A percentile compares a stretch with the other conserved stretches of the same genome.
Evolutionary conservation across 768 basidiomycete genomes (phyloP).

Genomic region (Sporobolomyces roseus): DNA sequence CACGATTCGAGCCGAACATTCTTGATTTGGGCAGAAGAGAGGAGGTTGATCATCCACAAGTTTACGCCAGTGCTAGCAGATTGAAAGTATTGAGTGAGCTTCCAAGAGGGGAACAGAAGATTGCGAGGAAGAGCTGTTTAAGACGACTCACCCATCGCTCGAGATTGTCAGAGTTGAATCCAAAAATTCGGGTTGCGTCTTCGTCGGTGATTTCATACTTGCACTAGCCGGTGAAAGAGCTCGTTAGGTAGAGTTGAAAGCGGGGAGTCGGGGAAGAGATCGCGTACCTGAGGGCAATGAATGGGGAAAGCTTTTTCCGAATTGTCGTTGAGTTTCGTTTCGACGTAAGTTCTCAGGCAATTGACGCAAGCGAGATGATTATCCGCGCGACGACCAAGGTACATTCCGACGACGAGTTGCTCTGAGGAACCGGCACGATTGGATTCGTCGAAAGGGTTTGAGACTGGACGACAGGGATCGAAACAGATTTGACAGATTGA

Average conservation of each 20-base stretch:
- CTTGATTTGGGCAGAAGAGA: slow-evolving; percentile 11
- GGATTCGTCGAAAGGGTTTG: not conserved
- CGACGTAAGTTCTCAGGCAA: not conserved
- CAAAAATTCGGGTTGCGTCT: not conserved
- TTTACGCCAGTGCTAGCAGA: slow-evolving; percentile 18
- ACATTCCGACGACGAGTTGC: not conserved
- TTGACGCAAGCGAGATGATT: not conserved
- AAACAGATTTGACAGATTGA: slow-evolving; percentile 6
- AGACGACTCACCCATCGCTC: slow-evolving; percentile 14
- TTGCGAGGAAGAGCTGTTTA: too few relatives aligned
- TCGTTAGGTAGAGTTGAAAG: not conserved
- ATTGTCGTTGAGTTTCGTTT: not conserved
- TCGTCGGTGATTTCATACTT: not conserved
- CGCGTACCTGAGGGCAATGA: not conserved
- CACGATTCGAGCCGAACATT: not conserved
- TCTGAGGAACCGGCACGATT: not conserved
- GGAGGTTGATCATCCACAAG: not conserved
- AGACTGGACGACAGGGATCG: not conserved
- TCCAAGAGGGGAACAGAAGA: not conserved
- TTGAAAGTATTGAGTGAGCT: too few relatives aligned
- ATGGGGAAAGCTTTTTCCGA: not conserved
- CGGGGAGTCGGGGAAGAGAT: not conserved
- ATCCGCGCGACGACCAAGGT: not conserved
- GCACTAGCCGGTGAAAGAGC: slow-evolving; percentile 6
- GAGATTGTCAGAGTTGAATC: not conserved